Conservation (phyloP, 2,329 filamentous ascomycete species). For the Phyllosticta paracitricarpa region DNA sequence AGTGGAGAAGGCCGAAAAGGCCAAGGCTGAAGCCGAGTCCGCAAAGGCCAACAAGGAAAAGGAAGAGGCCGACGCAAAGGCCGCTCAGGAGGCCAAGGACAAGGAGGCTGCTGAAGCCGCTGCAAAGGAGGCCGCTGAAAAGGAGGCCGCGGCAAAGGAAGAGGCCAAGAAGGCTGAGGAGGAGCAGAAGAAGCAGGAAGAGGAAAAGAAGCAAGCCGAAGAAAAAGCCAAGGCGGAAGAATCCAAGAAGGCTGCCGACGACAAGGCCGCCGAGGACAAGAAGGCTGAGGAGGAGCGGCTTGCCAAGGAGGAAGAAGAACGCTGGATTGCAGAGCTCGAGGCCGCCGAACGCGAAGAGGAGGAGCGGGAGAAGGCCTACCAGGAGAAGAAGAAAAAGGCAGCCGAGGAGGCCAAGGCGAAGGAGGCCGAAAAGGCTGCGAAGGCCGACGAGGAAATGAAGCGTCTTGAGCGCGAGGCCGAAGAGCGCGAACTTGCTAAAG, state of each 20-base stretch:
- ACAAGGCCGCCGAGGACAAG: conserved; percentile 13
- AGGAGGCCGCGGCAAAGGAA: conserved; percentile 21
- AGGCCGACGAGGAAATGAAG: conserved; percentile 45
- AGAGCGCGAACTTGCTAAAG: conserved; percentile 34
- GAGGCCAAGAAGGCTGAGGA: conserved; percentile 12
- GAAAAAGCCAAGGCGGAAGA: conserved; percentile 16
- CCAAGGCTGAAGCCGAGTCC: conserved; percentile 32
- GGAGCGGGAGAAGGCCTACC: conserved; percentile 60
- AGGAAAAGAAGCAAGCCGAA: conserved; percentile 27
- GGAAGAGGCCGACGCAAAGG: conserved; percentile 33
- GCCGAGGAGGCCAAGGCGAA: conserved; percentile 44
- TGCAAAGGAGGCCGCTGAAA: conserved; percentile 32
- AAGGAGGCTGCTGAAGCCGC: conserved; percentile 36
- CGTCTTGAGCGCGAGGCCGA: conserved; percentile 40
- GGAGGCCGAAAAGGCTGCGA: conserved; percentile 18
- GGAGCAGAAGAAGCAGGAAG: conserved; percentile 33
- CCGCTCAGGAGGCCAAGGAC: conserved; percentile 27
- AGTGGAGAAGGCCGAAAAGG: conserved; percentile 33
- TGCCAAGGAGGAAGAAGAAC: conserved; percentile 34
- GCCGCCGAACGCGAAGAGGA: conserved; percentile 37
- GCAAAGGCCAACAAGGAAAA: conserved; percentile 39
- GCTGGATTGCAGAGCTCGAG: conserved; percentile 53
- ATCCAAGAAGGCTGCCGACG: conserved; percentile 19
- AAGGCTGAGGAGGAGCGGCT: conserved; percentile 25
- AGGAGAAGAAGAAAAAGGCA: conserved; percentile 60